Conservation (phyloP, 73 alveolate species). For the Uronychia setigera region DNA sequence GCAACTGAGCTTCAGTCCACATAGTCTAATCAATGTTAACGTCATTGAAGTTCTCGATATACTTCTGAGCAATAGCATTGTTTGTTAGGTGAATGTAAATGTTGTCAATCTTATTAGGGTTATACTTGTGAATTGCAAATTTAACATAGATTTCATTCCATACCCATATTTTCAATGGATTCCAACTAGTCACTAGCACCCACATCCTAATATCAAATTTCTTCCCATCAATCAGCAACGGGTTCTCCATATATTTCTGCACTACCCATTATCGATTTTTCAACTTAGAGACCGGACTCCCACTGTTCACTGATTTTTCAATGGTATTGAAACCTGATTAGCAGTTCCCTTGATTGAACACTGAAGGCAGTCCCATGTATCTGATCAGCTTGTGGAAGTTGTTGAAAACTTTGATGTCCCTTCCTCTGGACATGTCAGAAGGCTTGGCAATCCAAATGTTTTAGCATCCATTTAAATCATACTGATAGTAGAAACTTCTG, state of each 20-base stretch:
- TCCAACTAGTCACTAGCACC: conserved; percentile 80
- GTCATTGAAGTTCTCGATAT: background rate
- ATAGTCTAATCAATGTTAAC: conserved; percentile 7
- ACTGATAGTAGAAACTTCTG: background rate
- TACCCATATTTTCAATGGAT: conserved; percentile 86
- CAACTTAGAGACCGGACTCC: conserved; percentile 48
- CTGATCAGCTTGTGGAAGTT: conserved; percentile 16
- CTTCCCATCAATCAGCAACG: conserved; percentile 70
- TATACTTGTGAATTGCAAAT: conserved; percentile 78
- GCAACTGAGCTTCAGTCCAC: conserved; percentile 20
- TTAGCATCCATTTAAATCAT: conserved; percentile 30
- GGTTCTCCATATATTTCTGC: conserved; percentile 92
- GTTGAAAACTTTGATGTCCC: conserved; percentile 82
- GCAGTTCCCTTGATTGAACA: background rate
- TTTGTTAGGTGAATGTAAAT: conserved; percentile 39
- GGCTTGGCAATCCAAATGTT: conserved; percentile 75
- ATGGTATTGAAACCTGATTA: conserved; percentile 28
- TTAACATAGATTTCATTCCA: conserved; percentile 76
- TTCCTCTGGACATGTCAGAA: conserved; percentile 75
- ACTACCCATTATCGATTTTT: conserved; percentile 75
- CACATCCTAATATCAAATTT: conserved; percentile 94
- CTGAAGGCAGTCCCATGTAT: background rate
- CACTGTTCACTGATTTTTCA: conserved; percentile 69
- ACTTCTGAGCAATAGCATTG: conserved; percentile 28
- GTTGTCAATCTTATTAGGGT: conserved; percentile 23